Conservation (phyloP, 164 flowering plant genomes). For the Annona cherimola region DNA sequence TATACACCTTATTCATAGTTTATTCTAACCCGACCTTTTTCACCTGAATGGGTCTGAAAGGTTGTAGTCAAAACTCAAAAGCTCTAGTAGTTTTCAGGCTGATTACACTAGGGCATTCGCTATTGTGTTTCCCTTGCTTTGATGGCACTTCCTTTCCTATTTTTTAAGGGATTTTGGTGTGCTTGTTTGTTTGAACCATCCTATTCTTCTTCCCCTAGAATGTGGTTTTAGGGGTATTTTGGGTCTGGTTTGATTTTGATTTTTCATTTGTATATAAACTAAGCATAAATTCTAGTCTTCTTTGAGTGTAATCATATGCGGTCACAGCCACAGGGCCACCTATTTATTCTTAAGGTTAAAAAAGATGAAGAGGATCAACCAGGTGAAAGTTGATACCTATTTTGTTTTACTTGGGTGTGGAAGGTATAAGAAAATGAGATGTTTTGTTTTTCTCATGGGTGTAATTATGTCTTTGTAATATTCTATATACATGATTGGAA, state of each 20-base stretch:
- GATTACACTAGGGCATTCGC: constrained; percentile 21
- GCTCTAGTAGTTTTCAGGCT: constrained; percentile 37
- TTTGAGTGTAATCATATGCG: constrained; percentile 49
- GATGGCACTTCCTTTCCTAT: background rate
- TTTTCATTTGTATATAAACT: constrained; percentile 48
- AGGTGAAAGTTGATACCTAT: constrained; percentile 33
- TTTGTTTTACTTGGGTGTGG: constrained; percentile 40
- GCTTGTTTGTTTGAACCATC: constrained; percentile 26
- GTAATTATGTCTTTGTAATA: constrained; percentile 29
- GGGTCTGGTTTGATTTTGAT: constrained; percentile 28
- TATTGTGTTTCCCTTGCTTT: background rate
- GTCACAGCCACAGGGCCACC: constrained; percentile 40
- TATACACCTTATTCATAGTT: background rate
- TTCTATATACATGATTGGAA: constrained; percentile 18
- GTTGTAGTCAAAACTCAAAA: constrained; percentile 13
- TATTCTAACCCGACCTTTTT: background rate
- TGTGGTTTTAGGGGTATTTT: constrained; percentile 32
- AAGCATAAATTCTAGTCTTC: constrained; percentile 18
- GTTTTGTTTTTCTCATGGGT: constrained; percentile 11
- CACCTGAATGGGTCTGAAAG: background rate
- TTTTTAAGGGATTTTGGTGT: constrained; percentile 24
- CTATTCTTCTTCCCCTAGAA: constrained; percentile 39
- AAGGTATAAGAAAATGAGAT: constrained; percentile 35
- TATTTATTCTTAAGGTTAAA: constrained; percentile 6
- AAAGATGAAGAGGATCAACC: constrained; percentile 33